Conservation (phyloP, 176 grass and related monocot species). For the Rhynchospora tenuis region DNA sequence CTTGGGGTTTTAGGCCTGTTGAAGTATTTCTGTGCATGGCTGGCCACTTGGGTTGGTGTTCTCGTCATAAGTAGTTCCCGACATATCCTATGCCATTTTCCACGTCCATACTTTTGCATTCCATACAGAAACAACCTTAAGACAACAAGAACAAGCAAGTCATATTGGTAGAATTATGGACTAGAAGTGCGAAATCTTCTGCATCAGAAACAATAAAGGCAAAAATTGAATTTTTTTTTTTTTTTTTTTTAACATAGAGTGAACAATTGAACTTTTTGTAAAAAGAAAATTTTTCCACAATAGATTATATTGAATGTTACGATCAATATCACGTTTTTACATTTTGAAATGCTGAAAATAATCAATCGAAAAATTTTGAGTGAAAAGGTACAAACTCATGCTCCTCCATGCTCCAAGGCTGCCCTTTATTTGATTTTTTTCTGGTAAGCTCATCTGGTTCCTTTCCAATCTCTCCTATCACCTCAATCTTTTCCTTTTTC, state of each 20-base stretch:
- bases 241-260: background rate
- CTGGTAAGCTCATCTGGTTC: background rate
- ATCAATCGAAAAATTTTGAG: background rate
- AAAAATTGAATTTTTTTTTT: background rate
- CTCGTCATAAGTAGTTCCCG: constrained; percentile 29
- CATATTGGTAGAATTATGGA: background rate
- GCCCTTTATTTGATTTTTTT: constrained; percentile 17
- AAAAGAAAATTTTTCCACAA: background rate
- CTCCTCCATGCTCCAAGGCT: constrained; percentile 35
- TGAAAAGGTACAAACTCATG: constrained; percentile 23
- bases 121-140: constrained; percentile 38
- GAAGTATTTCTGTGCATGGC: constrained; percentile 50
- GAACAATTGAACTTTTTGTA: background rate
- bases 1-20: background rate
- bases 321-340: background rate
- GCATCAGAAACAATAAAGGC: background rate
- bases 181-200: background rate
- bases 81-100: constrained; percentile 32
- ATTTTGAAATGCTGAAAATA: background rate
- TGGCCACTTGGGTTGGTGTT: constrained; percentile 37
- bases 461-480: background rate
- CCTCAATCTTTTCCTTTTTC: background rate
- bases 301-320: background rate
- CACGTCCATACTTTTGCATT: constrained; percentile 26
- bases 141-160: constrained; percentile 1